phyloP scores from a whole-genome alignment of 139 green algal genomes.

The Helicosporidium sp. region DNA sequence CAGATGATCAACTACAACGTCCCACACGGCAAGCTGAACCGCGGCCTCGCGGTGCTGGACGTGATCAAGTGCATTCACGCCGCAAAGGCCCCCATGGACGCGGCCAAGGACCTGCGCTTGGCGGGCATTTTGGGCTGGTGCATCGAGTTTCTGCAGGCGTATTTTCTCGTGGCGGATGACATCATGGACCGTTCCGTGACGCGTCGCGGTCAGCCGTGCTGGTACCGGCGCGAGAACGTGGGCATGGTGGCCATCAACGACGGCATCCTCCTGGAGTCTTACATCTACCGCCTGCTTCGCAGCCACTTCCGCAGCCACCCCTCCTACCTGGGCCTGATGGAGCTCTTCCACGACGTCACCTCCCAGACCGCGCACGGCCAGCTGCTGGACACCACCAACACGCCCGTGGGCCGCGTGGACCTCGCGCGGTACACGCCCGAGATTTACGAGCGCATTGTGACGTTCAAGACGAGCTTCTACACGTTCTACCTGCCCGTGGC shows the following conservation, averaged over 20 bases:
- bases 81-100: conserved; percentile 1
- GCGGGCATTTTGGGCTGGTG: conserved; percentile 82
- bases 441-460: conserved; percentile 86
- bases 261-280: conserved; percentile 84
- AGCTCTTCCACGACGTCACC: conserved; percentile 93
- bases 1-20: conserved; percentile 89
- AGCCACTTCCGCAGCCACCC: conserved; percentile 39
- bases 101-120: conserved; percentile 45
- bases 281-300: conserved; percentile 81
- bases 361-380: conserved; percentile 85
- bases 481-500: conserved; percentile 90
- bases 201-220: conserved; percentile 86
- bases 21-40: conserved; percentile 87
- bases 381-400: conserved; percentile 88
- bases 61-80: conserved; percentile 20
- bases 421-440: conserved; percentile 69
- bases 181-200: conserved; percentile 98
- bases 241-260: conserved; percentile 92
- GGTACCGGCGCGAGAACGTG: conserved; percentile 80
- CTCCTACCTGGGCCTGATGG: conserved; percentile 56
- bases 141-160: conserved; percentile 94
- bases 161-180: conserved; percentile 95
- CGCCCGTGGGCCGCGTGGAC: conserved; percentile 49
- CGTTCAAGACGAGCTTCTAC: conserved; percentile 90
- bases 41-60: conserved; percentile 88